These are phyloP conservation scores for Penicillium herquei DNA, from an alignment of 495 filamentous ascomycete species.

Conservation along the genomic window DNA sequence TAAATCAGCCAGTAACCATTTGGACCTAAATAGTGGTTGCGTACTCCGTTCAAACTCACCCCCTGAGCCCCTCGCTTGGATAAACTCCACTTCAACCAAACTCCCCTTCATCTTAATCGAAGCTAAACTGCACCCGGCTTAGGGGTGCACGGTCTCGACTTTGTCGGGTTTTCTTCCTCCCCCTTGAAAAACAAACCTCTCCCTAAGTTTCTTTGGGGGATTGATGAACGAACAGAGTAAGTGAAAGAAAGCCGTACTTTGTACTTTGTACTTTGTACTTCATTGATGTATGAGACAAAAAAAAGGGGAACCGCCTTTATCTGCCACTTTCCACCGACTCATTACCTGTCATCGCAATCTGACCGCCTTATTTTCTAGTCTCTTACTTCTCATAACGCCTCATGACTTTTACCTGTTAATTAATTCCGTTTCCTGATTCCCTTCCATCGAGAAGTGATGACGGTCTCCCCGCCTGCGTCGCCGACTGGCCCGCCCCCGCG, in stretches of 20 bases:
- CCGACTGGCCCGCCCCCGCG: conserved; percentile 59
- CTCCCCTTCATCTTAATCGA: conserved; percentile 27
- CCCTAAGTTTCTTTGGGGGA: conserved; percentile 2
- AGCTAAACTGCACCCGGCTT: conserved; percentile 18
- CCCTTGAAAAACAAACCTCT: neutral
- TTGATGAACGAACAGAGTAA: neutral
- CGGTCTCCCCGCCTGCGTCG: conserved; percentile 58
- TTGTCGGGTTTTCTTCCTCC: conserved; percentile 9
- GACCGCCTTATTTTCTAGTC: conserved; percentile 9
- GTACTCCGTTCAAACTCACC: too few species aligned
- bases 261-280: too few species aligned
- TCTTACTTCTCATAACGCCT: conserved; percentile 13
- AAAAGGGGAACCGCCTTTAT: neutral
- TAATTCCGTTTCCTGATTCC: conserved; percentile 1
- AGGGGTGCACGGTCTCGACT: conserved; percentile 24
- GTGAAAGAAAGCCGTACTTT: too few species aligned
- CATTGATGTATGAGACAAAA: too few species aligned
- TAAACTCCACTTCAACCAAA: conserved; percentile 8
- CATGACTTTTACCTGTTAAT: conserved; percentile 14
- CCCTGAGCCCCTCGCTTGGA: conserved; percentile 7
- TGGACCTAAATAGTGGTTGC: too few species aligned
- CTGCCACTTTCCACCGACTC: conserved; percentile 15
- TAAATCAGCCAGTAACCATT: too few species aligned
- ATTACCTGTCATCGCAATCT: too few species aligned
- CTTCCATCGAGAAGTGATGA: conserved; percentile 36